phyloP scores from a whole-genome alignment of 169 alveolate species.

The Plasmodium billcollinsi region DNA sequence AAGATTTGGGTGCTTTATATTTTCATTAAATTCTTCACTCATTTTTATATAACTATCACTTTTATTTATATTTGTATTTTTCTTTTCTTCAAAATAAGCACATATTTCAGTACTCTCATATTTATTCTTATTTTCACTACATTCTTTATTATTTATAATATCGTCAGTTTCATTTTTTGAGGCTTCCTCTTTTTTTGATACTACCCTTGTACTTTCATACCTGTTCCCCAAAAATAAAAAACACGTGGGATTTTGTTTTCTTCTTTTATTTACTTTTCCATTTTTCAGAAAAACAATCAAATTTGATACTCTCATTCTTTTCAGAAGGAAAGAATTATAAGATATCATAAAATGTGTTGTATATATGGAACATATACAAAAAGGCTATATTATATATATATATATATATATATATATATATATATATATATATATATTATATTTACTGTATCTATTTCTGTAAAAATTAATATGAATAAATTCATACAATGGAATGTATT shows the following conservation, averaged over 20 bases:
- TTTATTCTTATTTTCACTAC: too few species aligned
- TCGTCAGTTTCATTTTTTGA: too few species aligned
- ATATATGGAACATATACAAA: background rate
- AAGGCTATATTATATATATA: background rate
- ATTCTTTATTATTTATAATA: too few species aligned
- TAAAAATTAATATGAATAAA: background rate
- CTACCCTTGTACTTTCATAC: too few species aligned
- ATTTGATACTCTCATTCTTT: constrained; percentile 29
- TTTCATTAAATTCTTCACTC: background rate
- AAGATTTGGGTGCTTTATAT: background rate
- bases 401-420: constrained; percentile 6
- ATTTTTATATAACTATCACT: background rate
- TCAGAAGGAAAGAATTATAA: background rate
- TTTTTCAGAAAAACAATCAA: constrained; percentile 9
- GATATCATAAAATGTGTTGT: background rate
- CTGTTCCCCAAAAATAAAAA: too few species aligned
- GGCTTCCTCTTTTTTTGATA: too few species aligned
- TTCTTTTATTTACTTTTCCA: constrained; percentile 15
- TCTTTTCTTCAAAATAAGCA: background rate
- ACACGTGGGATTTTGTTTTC: background rate
- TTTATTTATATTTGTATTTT: constrained; percentile 10
- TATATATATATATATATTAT: background rate
- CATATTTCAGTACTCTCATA: too few species aligned
- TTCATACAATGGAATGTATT: too few species aligned
- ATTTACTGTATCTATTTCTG: background rate